Evolutionary conservation across 495 filamentous ascomycete species (phyloP).

Genomic region (Aspergillus leporis): DNA sequence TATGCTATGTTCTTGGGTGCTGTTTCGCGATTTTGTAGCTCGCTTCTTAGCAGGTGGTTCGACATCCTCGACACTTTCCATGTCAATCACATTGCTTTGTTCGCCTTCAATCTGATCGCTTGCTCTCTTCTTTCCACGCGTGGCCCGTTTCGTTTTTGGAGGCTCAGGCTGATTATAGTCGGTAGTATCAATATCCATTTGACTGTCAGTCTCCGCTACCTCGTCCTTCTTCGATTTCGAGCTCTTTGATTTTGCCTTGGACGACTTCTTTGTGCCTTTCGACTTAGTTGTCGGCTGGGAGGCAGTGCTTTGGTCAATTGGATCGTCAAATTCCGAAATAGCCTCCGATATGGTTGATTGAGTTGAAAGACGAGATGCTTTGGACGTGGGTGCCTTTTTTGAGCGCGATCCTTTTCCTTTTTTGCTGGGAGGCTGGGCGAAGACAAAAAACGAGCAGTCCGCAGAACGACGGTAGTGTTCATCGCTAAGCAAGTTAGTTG

Average conservation of each 20-base stretch:
- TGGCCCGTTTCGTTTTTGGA: conserved; percentile 43
- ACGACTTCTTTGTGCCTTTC: conserved; percentile 52
- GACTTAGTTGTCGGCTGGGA: conserved; percentile 52
- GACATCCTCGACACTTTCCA: conserved; percentile 20
- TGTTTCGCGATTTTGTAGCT: conserved; percentile 54
- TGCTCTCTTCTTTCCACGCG: conserved; percentile 62
- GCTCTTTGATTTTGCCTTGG: conserved; percentile 39
- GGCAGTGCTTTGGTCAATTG: conserved; percentile 66
- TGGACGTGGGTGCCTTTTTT: conserved; percentile 64
- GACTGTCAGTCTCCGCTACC: conserved; percentile 45
- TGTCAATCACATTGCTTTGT: conserved; percentile 27
- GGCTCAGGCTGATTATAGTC: conserved; percentile 33
- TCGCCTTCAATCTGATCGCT: conserved; percentile 62
- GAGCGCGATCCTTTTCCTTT: conserved; percentile 44
- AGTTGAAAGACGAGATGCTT: conserved; percentile 68
- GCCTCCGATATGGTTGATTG: conserved; percentile 64
- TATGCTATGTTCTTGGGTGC: conserved; percentile 28
- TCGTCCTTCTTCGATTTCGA: conserved; percentile 61
- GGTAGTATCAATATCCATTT: conserved; percentile 32
- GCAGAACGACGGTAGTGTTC: conserved; percentile 81
- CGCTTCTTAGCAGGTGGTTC: conserved; percentile 65
- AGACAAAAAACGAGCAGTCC: conserved; percentile 79
- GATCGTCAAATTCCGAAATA: conserved; percentile 56
- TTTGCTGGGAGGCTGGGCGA: conserved; percentile 42
- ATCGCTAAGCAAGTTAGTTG: conserved; percentile 56